Percentiles rank a stretch among this genome's conserved stretches.
These are phyloP conservation scores for Hymenochaete sp. DNA, from an alignment of 1,284 basidiomycete genomes.

Conservation along the genomic window DNA sequence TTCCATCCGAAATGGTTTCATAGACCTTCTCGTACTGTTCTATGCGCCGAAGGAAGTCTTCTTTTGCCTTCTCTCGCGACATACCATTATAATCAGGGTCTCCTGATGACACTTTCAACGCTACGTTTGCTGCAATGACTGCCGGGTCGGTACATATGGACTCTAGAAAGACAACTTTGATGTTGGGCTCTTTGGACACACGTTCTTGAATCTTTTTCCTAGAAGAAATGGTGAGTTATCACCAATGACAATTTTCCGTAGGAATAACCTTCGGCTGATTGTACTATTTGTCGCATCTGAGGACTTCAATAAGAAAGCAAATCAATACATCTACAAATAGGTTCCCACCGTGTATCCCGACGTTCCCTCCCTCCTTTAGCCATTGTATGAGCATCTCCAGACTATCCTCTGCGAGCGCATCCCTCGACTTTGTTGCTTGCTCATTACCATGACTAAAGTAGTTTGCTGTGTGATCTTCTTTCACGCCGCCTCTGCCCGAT, in stretches of 20 bases:
- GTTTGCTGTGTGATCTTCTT: conserved; percentile 83
- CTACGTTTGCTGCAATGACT: conserved; percentile 91
- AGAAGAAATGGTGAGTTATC: conserved; percentile 8
- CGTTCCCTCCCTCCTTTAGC: conserved; percentile 93
- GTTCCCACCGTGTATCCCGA: conserved; percentile 86
- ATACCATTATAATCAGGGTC: conserved; percentile 96
- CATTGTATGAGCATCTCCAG: conserved; percentile 92
- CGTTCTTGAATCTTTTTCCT: conserved; percentile 77
- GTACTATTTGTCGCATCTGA: conserved; percentile 94
- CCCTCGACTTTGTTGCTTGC: conserved; percentile 70
- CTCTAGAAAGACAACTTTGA: conserved; percentile 91
- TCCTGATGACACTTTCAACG: conserved; percentile 90
- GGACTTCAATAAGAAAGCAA: too few species aligned
- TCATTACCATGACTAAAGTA: conserved; percentile 90
- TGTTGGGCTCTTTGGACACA: conserved; percentile 83
- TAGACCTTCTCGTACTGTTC: conserved; percentile 93
- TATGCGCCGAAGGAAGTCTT: conserved; percentile 89
- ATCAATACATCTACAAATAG: neutral
- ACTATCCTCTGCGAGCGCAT: conserved; percentile 85
- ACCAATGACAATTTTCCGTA: neutral
- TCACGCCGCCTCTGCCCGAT: conserved; percentile 55
- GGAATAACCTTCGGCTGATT: conserved; percentile 51
- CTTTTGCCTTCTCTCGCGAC: conserved; percentile 77
- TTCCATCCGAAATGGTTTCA: conserved; percentile 63
- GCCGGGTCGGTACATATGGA: conserved; percentile 90